Percentiles rank a stretch among this genome's conserved stretches.
phyloP scores from a whole-genome alignment of 345 rosid species.

The Cochlearia excelsa region DNA sequence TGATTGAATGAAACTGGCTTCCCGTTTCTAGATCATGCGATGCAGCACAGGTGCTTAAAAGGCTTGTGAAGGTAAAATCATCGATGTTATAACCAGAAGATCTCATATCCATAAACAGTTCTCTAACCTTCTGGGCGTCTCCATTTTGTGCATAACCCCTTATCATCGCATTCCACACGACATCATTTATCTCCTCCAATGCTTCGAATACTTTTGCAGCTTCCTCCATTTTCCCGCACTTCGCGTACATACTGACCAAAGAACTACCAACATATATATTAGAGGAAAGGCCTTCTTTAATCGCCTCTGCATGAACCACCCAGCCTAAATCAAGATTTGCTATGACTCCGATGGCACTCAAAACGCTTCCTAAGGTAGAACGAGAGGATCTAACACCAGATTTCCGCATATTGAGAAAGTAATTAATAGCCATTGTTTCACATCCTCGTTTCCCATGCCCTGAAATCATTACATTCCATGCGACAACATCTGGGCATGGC shows the following conservation, averaged over 20 bases:
- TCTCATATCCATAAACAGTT: conserved; percentile 62
- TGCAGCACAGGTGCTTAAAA: conserved; percentile 78
- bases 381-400: conserved; percentile 64
- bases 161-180: conserved; percentile 85
- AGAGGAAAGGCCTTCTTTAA: conserved; percentile 70
- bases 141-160: conserved; percentile 83
- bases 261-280: conserved; percentile 90
- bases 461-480: conserved; percentile 95
- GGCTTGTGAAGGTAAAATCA: conserved; percentile 81
- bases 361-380: conserved; percentile 83
- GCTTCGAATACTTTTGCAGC: conserved; percentile 64
- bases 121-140: conserved; percentile 47
- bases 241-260: conserved; percentile 76
- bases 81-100: conserved; percentile 61
- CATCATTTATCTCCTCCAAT: conserved; percentile 64
- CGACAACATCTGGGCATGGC: conserved; percentile 67
- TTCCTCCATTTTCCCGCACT: conserved; percentile 63
- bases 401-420: conserved; percentile 62
- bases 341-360: conserved; percentile 65
- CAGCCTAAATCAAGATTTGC: conserved; percentile 58
- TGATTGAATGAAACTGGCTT: conserved; percentile 63
- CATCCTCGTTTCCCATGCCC: conserved; percentile 79
- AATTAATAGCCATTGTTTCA: conserved; percentile 49
- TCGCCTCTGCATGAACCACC: conserved; percentile 82
- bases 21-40: conserved; percentile 55